These are phyloP conservation scores for Udeniomyces megalosporus DNA, from an alignment of 768 basidiomycete genomes.

Conservation along the genomic window DNA sequence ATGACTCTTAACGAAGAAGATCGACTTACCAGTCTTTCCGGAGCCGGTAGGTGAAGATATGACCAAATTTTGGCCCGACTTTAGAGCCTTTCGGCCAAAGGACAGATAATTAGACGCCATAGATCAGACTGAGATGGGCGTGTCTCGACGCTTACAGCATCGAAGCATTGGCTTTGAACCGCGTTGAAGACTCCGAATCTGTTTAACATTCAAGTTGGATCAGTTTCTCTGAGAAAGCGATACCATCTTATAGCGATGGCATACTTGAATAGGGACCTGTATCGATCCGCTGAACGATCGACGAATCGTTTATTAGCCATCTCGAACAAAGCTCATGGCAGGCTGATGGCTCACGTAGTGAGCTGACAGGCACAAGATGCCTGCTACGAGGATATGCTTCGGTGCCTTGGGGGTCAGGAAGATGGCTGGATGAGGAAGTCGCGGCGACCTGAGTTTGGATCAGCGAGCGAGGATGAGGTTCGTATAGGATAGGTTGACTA, in stretches of 20 bases:
- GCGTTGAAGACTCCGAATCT: constrained; percentile 87
- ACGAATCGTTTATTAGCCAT: not conserved
- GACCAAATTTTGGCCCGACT: constrained; percentile 31
- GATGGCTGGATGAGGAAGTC: not conserved
- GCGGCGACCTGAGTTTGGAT: not conserved
- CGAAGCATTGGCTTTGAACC: constrained; percentile 70
- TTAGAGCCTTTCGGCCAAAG: constrained; percentile 36
- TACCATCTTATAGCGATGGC: not conserved
- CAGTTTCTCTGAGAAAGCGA: no score
- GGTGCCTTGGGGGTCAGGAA: no score
- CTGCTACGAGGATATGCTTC: not conserved
- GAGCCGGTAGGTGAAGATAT: constrained; percentile 73
- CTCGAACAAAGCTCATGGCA: not conserved
- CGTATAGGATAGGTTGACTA: no score
- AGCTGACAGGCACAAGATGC: constrained; percentile 2
- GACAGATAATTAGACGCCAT: not conserved
- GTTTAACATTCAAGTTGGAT: not conserved
- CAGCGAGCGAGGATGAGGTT: no score
- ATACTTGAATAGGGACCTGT: not conserved
- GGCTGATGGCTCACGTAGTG: not conserved
- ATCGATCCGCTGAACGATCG: not conserved
- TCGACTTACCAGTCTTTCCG: constrained; percentile 60
- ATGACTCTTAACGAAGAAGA: no score
- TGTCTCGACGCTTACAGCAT: constrained; percentile 47
- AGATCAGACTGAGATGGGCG: not conserved